Base-by-base conservation (phyloP, 2,329 filamentous ascomycete species). In the Eutypa lata region DNA sequence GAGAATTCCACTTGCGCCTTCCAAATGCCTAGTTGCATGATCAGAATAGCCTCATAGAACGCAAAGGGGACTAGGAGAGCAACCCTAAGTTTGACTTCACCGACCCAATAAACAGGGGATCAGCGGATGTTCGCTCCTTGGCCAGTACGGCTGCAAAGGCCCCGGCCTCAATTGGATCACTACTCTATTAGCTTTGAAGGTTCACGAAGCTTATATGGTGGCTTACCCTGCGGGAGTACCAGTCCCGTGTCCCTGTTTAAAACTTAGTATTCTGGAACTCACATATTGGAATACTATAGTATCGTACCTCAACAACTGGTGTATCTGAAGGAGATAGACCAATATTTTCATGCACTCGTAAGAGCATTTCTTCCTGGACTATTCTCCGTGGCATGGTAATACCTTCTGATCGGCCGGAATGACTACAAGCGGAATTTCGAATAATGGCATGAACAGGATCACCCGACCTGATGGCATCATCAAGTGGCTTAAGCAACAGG, bases 101-200 rank as follows among this genome's bases (percentile, higher is more conserved):
- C 2, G 54, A 59, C 5, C 58, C 65, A 21, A 68, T 58, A 50
- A 63, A 64, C 3, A 68, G 47, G 8, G 60, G 59, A 44, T 61
- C 59, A 3, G 52, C 56, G 19, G 53, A 49, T 28, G 59, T 65
- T 48, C 58, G 53, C 7, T 58, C 48, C 26, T 53, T 59, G 22
- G 49, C 61, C n/a, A 57, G 54, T 51, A 61, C 55, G 10, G 56
- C 47, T 4, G 64, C 45, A 48, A 66, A 59, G 2, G 64, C 60
- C 7, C 61, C 57, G 1, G 57, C 55, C 31, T 59, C 57, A n/a
- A 59, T 56, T 1, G 57, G 57, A 46, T 59, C 57, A 40, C 57
- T 52, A 21, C 22, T 22, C n/a, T n/a, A 37, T 33, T 19, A 28
- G 21, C 45, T 33, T 28, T 19, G 19, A 22, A 10, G 7, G 21